Conservation (phyloP, 2,329 filamentous ascomycete species). For the Sclerotinia borealis region DNA sequence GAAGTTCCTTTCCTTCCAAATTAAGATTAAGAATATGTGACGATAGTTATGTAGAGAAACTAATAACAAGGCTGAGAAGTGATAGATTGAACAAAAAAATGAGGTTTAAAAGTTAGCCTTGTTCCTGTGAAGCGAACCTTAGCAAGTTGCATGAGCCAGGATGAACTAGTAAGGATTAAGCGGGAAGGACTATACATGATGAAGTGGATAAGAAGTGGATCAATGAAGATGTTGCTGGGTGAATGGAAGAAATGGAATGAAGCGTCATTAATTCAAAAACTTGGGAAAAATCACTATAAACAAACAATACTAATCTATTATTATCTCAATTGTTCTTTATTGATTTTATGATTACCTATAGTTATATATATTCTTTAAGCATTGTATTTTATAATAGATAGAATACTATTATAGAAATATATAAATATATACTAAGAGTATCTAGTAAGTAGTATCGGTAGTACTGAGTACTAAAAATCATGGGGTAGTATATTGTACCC, state of each 20-base stretch:
- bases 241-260: slow-evolving; percentile 1
- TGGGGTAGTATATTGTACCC: background rate
- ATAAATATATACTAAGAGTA: too few species aligned
- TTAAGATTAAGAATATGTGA: background rate
- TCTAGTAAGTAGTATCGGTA: too few species aligned
- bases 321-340: too few species aligned
- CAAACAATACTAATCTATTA: background rate
- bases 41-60: background rate
- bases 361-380: too few species aligned
- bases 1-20: background rate
- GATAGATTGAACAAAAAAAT: background rate
- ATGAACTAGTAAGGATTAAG: slow-evolving; percentile 7
- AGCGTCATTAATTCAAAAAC: background rate
- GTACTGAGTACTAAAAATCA: background rate
- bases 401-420: too few species aligned
- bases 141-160: background rate
- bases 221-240: background rate
- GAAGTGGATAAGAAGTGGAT: slow-evolving; percentile 4
- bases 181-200: background rate
- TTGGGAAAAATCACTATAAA: background rate
- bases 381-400: too few species aligned
- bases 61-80: background rate
- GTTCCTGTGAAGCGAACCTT: background rate
- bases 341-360: background rate
- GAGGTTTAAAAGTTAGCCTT: background rate